Evolutionary conservation across 768 basidiomycete genomes (phyloP).

Genomic region (Roridomyces roridus): DNA sequence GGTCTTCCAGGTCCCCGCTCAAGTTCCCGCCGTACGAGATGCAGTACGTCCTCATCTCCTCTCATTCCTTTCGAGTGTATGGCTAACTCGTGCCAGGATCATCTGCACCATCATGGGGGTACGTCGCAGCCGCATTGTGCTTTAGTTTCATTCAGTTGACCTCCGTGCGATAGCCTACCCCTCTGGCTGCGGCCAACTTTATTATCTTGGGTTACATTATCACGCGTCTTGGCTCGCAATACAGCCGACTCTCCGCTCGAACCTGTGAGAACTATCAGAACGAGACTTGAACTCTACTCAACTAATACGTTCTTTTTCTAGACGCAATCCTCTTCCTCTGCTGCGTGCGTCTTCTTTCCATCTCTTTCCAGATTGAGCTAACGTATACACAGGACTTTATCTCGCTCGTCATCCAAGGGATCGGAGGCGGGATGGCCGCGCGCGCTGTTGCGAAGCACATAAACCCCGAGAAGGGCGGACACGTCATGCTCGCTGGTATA

Average conservation of each 20-base stretch:
- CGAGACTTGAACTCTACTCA: no score
- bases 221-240: slow-evolving; percentile 45
- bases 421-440: slow-evolving; percentile 65
- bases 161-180: slow-evolving; percentile 43
- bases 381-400: slow-evolving; percentile 53
- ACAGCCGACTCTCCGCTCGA: slow-evolving; percentile 44
- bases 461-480: slow-evolving; percentile 11
- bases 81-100: slow-evolving; percentile 11
- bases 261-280: no score
- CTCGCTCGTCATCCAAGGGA: slow-evolving; percentile 67
- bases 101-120: slow-evolving; percentile 22
- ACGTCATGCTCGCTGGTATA: slow-evolving; percentile 24
- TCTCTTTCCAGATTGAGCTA: neutral
- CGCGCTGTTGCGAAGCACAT: slow-evolving; percentile 30
- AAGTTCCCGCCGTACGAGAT: slow-evolving; percentile 44
- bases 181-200: slow-evolving; percentile 65
- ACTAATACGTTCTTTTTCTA: no score
- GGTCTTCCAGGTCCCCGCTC: slow-evolving; percentile 32
- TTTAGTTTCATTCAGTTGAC: neutral
- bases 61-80: neutral
- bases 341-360: slow-evolving; percentile 32
- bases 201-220: slow-evolving; percentile 60
- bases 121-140: neutral
- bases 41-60: slow-evolving; percentile 40
- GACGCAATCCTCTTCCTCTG: slow-evolving; percentile 47